phyloP scores from a whole-genome alignment of 2,329 filamentous ascomycete species.

The Arthrobotrys megalospora region DNA sequence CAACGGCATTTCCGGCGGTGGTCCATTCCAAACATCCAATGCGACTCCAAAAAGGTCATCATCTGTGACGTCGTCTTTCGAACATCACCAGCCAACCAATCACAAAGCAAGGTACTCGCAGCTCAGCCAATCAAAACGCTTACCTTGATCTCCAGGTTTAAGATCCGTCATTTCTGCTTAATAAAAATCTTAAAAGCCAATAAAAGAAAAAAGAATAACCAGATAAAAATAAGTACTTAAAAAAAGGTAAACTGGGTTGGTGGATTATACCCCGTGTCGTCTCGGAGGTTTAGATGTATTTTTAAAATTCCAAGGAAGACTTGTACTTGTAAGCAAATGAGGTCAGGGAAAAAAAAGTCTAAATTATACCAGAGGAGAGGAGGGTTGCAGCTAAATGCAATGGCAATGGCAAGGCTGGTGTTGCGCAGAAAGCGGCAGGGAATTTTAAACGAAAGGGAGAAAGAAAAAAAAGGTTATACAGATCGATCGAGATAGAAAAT shows the following conservation, averaged over 20 bases:
- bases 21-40: not conserved
- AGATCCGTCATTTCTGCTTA: slow-evolving; percentile 44
- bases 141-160: slow-evolving; percentile 49
- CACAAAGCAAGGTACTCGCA: not conserved
- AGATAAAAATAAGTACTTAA: not conserved
- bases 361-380: not conserved
- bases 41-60: not conserved
- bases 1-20: too few species aligned
- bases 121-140: slow-evolving; percentile 33
- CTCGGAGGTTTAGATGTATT: slow-evolving; percentile 25
- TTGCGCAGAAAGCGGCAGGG: slow-evolving; percentile 34
- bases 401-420: slow-evolving; percentile 25
- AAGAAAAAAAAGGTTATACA: slow-evolving; percentile 24
- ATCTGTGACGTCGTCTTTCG: slow-evolving; percentile 4
- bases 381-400: not conserved
- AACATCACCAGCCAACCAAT: slow-evolving; percentile 26
- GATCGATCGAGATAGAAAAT: slow-evolving; percentile 24
- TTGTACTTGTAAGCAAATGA: not conserved
- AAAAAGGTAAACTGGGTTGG: not conserved
- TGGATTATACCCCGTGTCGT: not conserved
- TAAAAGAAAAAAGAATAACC: not conserved
- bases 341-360: not conserved
- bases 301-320: too few species aligned
- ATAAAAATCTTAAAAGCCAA: not conserved
- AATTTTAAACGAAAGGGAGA: not conserved